Base-by-base conservation (phyloP, 2,329 filamentous ascomycete genomes). In the Moelleriella libera region DNA sequence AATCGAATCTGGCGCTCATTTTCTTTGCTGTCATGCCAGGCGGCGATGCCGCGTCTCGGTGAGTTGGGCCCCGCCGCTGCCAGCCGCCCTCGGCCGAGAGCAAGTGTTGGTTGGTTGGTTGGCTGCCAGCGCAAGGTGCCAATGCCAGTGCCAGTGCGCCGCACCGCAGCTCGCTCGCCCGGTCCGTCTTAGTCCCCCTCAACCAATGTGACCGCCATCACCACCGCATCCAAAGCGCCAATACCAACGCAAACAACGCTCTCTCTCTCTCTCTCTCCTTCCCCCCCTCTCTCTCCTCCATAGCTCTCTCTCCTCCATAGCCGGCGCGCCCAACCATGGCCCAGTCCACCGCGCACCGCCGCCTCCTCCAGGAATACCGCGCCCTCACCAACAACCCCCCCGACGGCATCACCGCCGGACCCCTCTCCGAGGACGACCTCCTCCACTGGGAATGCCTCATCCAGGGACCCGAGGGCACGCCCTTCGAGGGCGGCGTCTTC, bases 391-490 rank as follows among this genome's bases (percentile, higher is more conserved):
- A 88, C 60, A 92, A 94, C 67, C 88, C 90, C 0, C 90, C 90
- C n/a, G 90, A 97, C 52, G 92, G 92, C 64, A 97, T 98, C 68
- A 94, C 87, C 50, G 92, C 92, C 12, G 92, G 92, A 21, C 92
- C 92, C 34, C 74, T 96, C 51, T 85, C 78, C 54, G 92, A 98
- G 71, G 92, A 97, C 64, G 88, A 98, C 69, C 82, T 97, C 61
- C 85, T 96, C 58, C 73, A 87, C 60, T 98, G 92, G 92, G 92
- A 98, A 69, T 92, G 89, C 7, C 71, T 97, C 52, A 97, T 98
- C 59, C 84, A 94, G 66, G 92, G 92, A 0, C 92, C 92, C 10
- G 89, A 95, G 60, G 92, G 85, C 52, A 98, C 92, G 1, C 92
- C 92, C 1, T 98, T 94, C 58, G 90, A 94, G 70, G 90, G 89